Percentiles rank a stretch among this genome's conserved stretches.
Conservation (phyloP, 2,329 filamentous ascomycete species). For the Fusarium sp. region DNA sequence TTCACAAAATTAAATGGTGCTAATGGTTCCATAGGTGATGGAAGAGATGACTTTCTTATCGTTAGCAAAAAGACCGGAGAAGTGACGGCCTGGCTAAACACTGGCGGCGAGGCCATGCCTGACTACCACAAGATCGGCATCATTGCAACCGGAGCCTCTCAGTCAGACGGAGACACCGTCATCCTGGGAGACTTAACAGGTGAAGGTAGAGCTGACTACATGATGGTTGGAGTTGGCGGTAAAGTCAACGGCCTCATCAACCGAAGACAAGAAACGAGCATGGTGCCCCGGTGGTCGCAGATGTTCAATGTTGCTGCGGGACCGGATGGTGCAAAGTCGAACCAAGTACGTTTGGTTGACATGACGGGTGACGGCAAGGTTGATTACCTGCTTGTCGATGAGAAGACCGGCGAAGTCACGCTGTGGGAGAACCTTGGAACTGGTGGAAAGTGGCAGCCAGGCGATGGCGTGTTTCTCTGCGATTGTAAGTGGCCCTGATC, state of each 20-base stretch:
- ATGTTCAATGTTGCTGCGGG: neutral
- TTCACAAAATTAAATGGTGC: neutral
- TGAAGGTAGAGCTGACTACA: neutral
- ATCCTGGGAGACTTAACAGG: neutral
- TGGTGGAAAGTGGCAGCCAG: neutral
- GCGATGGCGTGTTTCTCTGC: neutral
- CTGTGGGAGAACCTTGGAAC: neutral
- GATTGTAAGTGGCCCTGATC: neutral
- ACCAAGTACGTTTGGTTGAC: neutral
- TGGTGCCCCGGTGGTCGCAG: neutral
- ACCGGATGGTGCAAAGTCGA: neutral
- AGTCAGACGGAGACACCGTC: neutral
- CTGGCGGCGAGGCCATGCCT: neutral
- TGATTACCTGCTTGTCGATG: neutral
- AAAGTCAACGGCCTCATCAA: neutral
- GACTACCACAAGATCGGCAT: neutral
- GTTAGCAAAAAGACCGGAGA: neutral
- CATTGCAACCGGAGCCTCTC: neutral
- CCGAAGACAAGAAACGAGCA: neutral
- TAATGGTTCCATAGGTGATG: neutral
- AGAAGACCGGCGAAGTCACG: neutral
- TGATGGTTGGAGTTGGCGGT: neutral
- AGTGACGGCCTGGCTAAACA: neutral
- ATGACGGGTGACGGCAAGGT: neutral
- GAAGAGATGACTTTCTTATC: neutral